Evolutionary conservation across 2,329 filamentous ascomycete species (phyloP), one percentile per base, ranked within the genome.

Genomic region (Claviceps digitariae): DNA sequence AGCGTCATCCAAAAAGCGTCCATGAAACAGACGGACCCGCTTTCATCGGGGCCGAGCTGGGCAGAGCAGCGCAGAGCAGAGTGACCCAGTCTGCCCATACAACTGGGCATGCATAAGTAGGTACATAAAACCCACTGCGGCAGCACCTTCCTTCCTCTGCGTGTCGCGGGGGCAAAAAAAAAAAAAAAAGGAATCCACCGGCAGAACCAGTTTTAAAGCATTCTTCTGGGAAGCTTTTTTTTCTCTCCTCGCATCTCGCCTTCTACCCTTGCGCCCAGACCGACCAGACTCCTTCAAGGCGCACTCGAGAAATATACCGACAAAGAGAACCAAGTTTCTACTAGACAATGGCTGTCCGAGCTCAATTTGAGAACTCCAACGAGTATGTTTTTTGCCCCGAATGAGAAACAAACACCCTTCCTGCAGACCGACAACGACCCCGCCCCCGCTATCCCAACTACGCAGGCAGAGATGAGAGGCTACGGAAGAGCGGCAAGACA

Each of bases 341-440:
- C 21, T 51, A 56, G 63, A 74, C 63, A 65, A 84, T 84, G 82
- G 80, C 82, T 65, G 80, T 84, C 55, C 79, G 82, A 66, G 81
- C 82, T 61, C 81, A 89, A 69, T 93, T 93, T 69, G 87, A 93
- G 73, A 91, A 90, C 75, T 91, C 86, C 64, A 91, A 91, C 74
- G 87, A 93, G 87, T 91, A 76, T 67, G 83, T 74, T 29, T 38
- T 38, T 34, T 34, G 15, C 25, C 27, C 17, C n/a, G n/a, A 50
- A n/a, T 20, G 23, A 27, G n/a, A n/a, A n/a, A n/a, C 52, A 43
- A 51, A 45, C 43, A 20, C 31, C 31, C 31, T 34, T 34, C 5
- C 10, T 34, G 31, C 31, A 34, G 10, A 34, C 31, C 29, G 27
- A 34, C 45, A 7, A 48, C 48, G 27, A 62, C 61, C 58, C 59